A percentile compares a stretch with the other conserved stretches of the same genome.
phyloP scores from a whole-genome alignment of 352 stramenopile genomes.

The Globisporangium paddicum region DNA sequence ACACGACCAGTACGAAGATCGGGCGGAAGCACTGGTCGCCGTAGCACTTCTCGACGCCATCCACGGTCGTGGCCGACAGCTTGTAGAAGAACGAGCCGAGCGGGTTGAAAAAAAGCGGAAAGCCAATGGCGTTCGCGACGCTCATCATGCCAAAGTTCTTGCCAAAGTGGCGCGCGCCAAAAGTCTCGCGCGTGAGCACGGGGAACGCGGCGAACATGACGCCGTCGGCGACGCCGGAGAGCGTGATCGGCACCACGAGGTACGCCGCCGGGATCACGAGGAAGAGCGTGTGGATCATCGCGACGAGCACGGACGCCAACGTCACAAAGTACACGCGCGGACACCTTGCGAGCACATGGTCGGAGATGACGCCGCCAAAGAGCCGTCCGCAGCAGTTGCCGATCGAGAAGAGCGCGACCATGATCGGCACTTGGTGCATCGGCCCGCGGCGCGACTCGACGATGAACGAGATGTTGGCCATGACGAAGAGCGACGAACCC shows the following conservation, averaged over 20 bases:
- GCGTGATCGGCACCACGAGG: constrained; percentile 49
- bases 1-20: constrained; percentile 55
- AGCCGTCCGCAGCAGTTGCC: constrained; percentile 58
- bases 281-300: constrained; percentile 54
- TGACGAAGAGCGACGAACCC: constrained; percentile 67
- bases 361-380: constrained; percentile 50
- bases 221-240: constrained; percentile 57
- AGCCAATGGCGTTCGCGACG: constrained; percentile 65
- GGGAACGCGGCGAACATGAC: constrained; percentile 73
- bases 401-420: constrained; percentile 70
- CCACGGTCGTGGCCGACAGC: constrained; percentile 22
- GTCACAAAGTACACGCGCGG: constrained; percentile 63
- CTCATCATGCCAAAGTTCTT: constrained; percentile 80
- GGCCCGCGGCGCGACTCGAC: constrained; percentile 48
- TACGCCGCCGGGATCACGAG: constrained; percentile 34
- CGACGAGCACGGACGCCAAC: constrained; percentile 48
- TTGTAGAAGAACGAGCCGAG: constrained; percentile 61
- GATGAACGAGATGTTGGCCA: constrained; percentile 80
- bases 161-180: constrained; percentile 62
- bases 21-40: constrained; percentile 53
- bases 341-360: constrained; percentile 40
- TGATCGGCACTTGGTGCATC: constrained; percentile 47
- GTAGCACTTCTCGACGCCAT: constrained; percentile 50
- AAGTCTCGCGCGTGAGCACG: constrained; percentile 66
- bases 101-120: constrained; percentile 69